Evolutionary conservation across 2,329 filamentous ascomycete genomes (phyloP), one percentile per base, ranked within the genome.

Genomic region (Ceratocystis harringtonii): DNA sequence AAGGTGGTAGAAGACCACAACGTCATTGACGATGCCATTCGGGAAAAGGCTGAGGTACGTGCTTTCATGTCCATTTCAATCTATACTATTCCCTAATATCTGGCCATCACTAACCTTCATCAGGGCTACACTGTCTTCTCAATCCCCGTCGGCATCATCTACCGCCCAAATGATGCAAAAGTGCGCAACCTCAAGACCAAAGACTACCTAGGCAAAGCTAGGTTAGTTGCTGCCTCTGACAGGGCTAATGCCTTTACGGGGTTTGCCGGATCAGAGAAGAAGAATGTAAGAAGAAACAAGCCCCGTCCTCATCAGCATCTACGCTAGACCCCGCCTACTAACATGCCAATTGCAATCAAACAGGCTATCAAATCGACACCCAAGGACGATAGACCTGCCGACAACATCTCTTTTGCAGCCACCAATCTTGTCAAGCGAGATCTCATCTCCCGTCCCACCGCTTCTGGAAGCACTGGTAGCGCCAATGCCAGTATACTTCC

Each of bases 61-160:
- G 7, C 7, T 17, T 57, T 22, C 2, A 10, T 25, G 2, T 15
- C 5, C n/a, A 6, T 2, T 17, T 19, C 12, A 2, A 25, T 25
- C 22, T 2, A 5, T 6, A 5, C 12, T 4, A 12, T 43, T 65
- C 32, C 25, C 36, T 12, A 41, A 4, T 61, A 71, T 78, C 68
- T 77, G 69, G 65, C 50, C 52, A 12, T 12, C 32, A 41, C 30
- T 36, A 61, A 25, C 25, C 12, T 62, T 36, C 44, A 2, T 41
- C 68, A 95, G 89, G 94, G 92, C 60, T 99, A 99, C 73, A 97
- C 94, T 0, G 94, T 99, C 52, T 99, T 99, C 77, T 97, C 92
- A 0, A 97, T 97, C 64, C 94, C 94, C 0, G 92, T 97, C 12
- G 94, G 94, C 28, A 89, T 96, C 41, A 84, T 99, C 17, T 99